These are phyloP conservation scores for Heliosperma pusillum DNA, from an alignment of 148 eudicot genomes.

Conservation along the genomic window DNA sequence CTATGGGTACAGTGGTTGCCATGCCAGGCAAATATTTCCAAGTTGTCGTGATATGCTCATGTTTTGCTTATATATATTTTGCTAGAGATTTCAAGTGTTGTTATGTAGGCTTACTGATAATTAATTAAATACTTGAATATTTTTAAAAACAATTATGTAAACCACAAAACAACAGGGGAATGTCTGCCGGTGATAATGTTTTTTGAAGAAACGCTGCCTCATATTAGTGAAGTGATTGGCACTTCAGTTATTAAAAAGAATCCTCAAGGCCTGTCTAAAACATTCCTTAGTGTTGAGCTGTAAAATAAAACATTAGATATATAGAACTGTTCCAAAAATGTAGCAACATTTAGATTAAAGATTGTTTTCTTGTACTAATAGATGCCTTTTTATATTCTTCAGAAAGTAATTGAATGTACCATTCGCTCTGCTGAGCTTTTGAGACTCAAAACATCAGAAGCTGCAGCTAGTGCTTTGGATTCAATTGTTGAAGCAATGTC, in stretches of 20 bases:
- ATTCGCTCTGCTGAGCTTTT: constrained; percentile 57
- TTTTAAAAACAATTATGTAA: background rate
- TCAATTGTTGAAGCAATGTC: constrained; percentile 52
- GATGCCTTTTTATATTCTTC: constrained; percentile 24
- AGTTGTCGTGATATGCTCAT: background rate
- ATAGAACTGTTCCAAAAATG: background rate
- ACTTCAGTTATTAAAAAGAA: background rate
- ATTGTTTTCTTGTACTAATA: constrained; percentile 2
- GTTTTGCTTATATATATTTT: background rate
- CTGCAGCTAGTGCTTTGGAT: constrained; percentile 53
- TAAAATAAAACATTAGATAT: background rate
- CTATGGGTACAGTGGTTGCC: background rate
- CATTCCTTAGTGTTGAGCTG: background rate
- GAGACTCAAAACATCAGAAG: constrained; percentile 49
- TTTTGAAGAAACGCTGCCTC: constrained; percentile 5
- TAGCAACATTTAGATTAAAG: background rate
- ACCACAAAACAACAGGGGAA: background rate
- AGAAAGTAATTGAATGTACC: constrained; percentile 59
- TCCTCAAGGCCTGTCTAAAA: background rate
- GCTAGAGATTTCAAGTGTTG: background rate
- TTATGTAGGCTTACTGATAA: background rate
- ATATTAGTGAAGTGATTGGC: background rate
- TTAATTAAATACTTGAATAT: background rate
- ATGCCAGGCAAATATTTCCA: background rate
- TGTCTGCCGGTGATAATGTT: background rate